These are phyloP conservation scores for Aspergillus nanangensis DNA, from an alignment of 495 filamentous ascomycete species.

Conservation along the genomic window DNA sequence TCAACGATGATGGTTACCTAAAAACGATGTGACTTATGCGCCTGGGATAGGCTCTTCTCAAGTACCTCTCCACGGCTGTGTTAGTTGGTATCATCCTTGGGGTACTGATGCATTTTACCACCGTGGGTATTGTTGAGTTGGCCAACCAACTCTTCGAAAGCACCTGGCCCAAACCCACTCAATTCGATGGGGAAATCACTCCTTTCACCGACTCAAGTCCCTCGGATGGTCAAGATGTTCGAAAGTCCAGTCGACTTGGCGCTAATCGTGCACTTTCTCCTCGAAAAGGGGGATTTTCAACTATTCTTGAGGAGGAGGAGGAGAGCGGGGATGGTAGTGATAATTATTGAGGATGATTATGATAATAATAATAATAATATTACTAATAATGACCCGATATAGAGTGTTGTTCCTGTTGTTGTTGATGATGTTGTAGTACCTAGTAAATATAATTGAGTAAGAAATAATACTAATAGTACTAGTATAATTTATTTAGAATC, in stretches of 20 bases:
- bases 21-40: too few relatives aligned
- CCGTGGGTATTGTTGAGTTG: slow-evolving; percentile 7
- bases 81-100: slow-evolving; percentile 53
- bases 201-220: too few relatives aligned
- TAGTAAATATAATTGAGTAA: too few relatives aligned
- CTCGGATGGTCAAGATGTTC: not conserved
- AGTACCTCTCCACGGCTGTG: slow-evolving; percentile 57
- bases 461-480: too few relatives aligned
- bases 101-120: slow-evolving; percentile 39
- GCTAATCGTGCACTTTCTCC: not conserved
- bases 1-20: too few relatives aligned
- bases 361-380: too few relatives aligned
- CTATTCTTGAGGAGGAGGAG: slow-evolving; percentile 65
- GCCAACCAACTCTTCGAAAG: slow-evolving; percentile 5
- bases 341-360: not conserved
- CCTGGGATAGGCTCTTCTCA: slow-evolving; percentile 66
- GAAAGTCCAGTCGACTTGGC: not conserved
- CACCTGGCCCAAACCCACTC: too few relatives aligned
- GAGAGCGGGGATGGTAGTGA: not conserved
- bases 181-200: too few relatives aligned
- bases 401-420: too few relatives aligned
- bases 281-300: slow-evolving; percentile 26
- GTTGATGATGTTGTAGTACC: too few relatives aligned
- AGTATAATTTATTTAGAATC: too few relatives aligned
- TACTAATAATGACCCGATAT: too few relatives aligned